A percentile compares a stretch with the other conserved stretches of the same genome.
Evolutionary conservation across 2,329 filamentous ascomycete genomes (phyloP).

Genomic region (Diaporthe sp.): DNA sequence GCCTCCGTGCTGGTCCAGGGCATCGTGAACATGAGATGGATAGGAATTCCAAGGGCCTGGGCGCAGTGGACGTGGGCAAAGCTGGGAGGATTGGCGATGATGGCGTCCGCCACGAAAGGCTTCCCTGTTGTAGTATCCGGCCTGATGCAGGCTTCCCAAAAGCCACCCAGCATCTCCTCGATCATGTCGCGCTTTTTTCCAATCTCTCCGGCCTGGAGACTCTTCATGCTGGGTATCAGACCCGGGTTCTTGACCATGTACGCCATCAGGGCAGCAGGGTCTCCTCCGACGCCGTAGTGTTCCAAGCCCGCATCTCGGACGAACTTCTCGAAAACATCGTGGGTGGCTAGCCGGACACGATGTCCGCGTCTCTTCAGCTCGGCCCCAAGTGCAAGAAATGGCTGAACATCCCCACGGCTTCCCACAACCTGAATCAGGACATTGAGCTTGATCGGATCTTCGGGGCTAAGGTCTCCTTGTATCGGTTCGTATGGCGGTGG

Average conservation of each 20-base stretch:
- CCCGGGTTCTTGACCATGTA: constrained; percentile 58
- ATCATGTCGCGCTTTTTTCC: constrained; percentile 51
- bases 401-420: constrained; percentile 67
- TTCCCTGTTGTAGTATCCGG: constrained; percentile 44
- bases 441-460: constrained; percentile 51
- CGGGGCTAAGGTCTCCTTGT: neutral
- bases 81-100: neutral
- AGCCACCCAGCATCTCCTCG: constrained; percentile 46
- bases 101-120: constrained; percentile 46
- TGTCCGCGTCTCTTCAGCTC: constrained; percentile 64
- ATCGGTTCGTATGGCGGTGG: neutral
- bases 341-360: constrained; percentile 69
- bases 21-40: constrained; percentile 5
- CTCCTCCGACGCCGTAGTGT: constrained; percentile 69
- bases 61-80: constrained; percentile 10
- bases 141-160: constrained; percentile 48
- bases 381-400: constrained; percentile 68
- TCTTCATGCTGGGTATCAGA: constrained; percentile 51
- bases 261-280: constrained; percentile 63
- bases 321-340: constrained; percentile 65
- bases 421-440: constrained; percentile 69
- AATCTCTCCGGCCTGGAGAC: constrained; percentile 52
- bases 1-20: neutral
- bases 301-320: constrained; percentile 65
- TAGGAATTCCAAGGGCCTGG: neutral